Conservation (phyloP, 305 asterid species). For the Fraxinus velutina region DNA sequence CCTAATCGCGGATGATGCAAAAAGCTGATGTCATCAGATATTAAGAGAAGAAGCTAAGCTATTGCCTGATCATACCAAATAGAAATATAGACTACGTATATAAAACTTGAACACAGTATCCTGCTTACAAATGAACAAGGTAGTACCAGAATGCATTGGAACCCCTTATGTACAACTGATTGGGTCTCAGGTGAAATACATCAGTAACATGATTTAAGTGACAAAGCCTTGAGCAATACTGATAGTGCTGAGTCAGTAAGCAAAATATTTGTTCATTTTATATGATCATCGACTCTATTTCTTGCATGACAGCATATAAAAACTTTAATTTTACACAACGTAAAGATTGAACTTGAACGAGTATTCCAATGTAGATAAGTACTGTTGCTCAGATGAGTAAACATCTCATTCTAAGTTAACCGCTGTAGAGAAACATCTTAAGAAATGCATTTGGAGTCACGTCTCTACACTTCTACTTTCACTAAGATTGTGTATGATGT, state of each 20-base stretch:
- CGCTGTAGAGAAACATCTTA: background rate
- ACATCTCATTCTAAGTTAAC: background rate
- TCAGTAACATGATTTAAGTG: background rate
- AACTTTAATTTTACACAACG: background rate
- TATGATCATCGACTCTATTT: background rate
- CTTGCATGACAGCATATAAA: background rate
- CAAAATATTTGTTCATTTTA: background rate
- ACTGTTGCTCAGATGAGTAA: background rate
- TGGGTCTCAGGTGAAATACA: background rate
- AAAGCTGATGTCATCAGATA: background rate
- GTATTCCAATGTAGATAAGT: background rate
- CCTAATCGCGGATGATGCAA: background rate
- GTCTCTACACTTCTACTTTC: background rate
- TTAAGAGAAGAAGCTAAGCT: background rate
- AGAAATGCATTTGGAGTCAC: background rate
- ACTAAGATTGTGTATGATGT: background rate
- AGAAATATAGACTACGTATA: background rate
- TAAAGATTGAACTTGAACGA: background rate
- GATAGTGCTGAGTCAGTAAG: background rate
- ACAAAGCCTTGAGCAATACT: background rate
- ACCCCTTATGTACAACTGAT: background rate
- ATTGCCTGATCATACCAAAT: background rate
- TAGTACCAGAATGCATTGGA: background rate
- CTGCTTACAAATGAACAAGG: background rate
- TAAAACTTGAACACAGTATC: conserved; percentile 3